Conservation (phyloP, 768 basidiomycete genomes). For the Rickenella mellea region DNA sequence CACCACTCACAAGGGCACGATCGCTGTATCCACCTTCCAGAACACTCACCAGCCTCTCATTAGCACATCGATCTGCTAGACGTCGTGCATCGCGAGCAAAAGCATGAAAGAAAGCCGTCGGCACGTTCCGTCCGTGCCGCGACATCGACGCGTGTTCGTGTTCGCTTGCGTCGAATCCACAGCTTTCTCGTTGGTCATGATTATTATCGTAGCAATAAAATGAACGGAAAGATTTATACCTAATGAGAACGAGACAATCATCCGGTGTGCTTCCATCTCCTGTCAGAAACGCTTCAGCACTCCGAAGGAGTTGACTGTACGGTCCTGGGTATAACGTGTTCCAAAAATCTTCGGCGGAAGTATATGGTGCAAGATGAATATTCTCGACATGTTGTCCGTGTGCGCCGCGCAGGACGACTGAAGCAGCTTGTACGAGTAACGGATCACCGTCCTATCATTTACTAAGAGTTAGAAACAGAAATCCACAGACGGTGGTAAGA, state of each 20-base stretch:
- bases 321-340: conserved; percentile 57
- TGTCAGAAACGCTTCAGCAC: conserved; percentile 70
- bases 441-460: conserved; percentile 66
- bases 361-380: conserved; percentile 70
- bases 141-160: conserved; percentile 91
- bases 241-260: conserved; percentile 79
- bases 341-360: conserved; percentile 69
- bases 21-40: conserved; percentile 96
- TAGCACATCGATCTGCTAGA: conserved; percentile 56
- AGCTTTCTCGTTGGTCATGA: conserved; percentile 34
- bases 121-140: conserved; percentile 83
- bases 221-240: conserved; percentile 33
- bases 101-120: conserved; percentile 73
- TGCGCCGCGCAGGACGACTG: conserved; percentile 62
- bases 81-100: conserved; percentile 65
- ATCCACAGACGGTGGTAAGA: too few species aligned
- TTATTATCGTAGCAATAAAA: neutral
- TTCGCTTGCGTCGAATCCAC: conserved; percentile 91
- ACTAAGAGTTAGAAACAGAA: too few species aligned
- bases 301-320: conserved; percentile 50
- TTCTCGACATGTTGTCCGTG: conserved; percentile 89
- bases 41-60: conserved; percentile 72
- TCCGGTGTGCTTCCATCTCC: conserved; percentile 42
- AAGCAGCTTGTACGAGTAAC: conserved; percentile 77
- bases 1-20: conserved; percentile 73